phyloP scores from a whole-genome alignment of 2,329 filamentous ascomycete species.

The Fusarium tjaetaba region DNA sequence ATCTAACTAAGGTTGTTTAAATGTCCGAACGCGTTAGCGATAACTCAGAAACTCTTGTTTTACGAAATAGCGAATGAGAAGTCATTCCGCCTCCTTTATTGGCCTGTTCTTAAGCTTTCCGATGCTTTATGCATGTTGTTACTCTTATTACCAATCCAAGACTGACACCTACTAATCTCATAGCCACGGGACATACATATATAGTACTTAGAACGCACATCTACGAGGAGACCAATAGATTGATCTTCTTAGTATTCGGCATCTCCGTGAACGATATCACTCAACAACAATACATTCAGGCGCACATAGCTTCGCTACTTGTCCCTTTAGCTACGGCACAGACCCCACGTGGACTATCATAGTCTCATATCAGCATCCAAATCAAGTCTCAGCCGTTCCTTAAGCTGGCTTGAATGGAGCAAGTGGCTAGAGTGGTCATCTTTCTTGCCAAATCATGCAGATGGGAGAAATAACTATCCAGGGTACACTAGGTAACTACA shows the following conservation, averaged over 20 bases:
- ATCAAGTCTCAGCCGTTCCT: neutral
- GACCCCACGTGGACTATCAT: neutral
- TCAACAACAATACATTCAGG: neutral
- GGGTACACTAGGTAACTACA: neutral
- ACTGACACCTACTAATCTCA: neutral
- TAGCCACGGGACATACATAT: neutral
- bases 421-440: neutral
- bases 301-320: neutral
- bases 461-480: too few relatives aligned
- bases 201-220: too few relatives aligned
- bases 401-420: neutral
- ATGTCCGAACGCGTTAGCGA: neutral
- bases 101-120: neutral
- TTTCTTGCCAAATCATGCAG: neutral
- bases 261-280: neutral
- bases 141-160: neutral
- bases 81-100: neutral
- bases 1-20: neutral
- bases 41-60: neutral
- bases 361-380: neutral
- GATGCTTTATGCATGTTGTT: neutral
- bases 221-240: neutral
- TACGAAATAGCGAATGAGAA: constrained; percentile 4
- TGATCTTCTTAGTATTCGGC: neutral
- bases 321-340: neutral